phyloP scores from a whole-genome alignment of 371 early-diverging fungal species.

The Homolaphlyctis polyrhiza region DNA sequence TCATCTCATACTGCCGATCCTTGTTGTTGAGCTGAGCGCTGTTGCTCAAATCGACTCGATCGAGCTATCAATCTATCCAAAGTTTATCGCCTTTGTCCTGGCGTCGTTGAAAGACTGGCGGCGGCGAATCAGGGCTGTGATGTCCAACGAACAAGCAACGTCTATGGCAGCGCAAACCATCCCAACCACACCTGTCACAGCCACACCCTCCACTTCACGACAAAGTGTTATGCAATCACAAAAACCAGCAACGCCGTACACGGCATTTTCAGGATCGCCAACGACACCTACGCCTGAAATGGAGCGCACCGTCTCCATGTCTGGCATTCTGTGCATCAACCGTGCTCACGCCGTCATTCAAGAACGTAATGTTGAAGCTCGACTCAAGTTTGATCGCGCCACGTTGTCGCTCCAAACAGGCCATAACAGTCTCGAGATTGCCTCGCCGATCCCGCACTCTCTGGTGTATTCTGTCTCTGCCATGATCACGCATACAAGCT shows the following conservation, averaged over 20 bases:
- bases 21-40: neutral
- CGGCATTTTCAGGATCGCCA: neutral
- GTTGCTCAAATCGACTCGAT: neutral
- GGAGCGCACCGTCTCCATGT: neutral
- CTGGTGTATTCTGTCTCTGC: neutral
- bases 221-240: neutral
- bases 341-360: neutral
- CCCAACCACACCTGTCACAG: neutral
- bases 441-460: constrained; percentile 1
- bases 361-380: constrained; percentile 1
- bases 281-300: neutral
- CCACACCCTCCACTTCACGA: neutral
- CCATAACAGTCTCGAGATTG: constrained; percentile 2
- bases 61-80: neutral
- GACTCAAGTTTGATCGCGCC: neutral
- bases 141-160: neutral
- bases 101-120: constrained; percentile 5
- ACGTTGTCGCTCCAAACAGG: neutral
- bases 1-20: neutral
- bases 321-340: neutral
- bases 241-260: neutral
- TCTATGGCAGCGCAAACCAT: neutral
- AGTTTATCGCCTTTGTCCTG: constrained; percentile 3
- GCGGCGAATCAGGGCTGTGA: neutral
- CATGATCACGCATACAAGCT: neutral